Evolutionary conservation across 352 stramenopile genomes (phyloP), one percentile per base, ranked within the genome.

Genomic region (Halophytophthora batemanensis): DNA sequence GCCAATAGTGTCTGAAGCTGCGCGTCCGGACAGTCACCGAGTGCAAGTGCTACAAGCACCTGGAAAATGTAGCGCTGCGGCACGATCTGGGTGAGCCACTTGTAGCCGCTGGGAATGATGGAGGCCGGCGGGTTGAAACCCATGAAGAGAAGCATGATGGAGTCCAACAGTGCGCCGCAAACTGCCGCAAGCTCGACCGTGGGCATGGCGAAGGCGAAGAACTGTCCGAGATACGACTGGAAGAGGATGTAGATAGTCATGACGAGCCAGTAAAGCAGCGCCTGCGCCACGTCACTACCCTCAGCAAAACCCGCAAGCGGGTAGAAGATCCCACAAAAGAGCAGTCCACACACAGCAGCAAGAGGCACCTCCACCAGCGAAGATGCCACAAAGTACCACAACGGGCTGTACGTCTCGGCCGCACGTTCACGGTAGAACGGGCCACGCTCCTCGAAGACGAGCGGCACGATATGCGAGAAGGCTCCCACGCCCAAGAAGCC

Each of bases 381-480:
- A 21, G 82, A 88, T 10, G 85, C 69, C 2, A 90, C 56, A 43
- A 80, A 82, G 56, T 97, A 93, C 57, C 86, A 83, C n/a, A 79
- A 39, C 28, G 80, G 59, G 44, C 80, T 79, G 56, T 98, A 98
- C 50, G 95, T 97, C 53, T 91, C 61, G 14, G 86, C 82, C 19
- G 85, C 76, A 8, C 93, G 86, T 60, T 98, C 91, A 8, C 90
- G 71, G 74, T 98, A 98, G 53, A 88, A 98, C 44, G 90, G 77
- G 4, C 89, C 87, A 23, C 91, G 74, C 49, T 97, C 85, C 36
- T 82, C 71, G 59, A 88, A 77, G 35, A 90, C 80, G 3, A 96
- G 55, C 6, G 83, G 74, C 6, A 96, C 44, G 2, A 87, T 68
- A 2, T 72, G 79, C 21, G 89, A 56, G 38, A 93, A 82, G 25